A percentile compares a stretch with the other conserved stretches of the same genome.
Conservation (phyloP, 2,329 filamentous ascomycete genomes). For the Hypoxylon sp. region DNA sequence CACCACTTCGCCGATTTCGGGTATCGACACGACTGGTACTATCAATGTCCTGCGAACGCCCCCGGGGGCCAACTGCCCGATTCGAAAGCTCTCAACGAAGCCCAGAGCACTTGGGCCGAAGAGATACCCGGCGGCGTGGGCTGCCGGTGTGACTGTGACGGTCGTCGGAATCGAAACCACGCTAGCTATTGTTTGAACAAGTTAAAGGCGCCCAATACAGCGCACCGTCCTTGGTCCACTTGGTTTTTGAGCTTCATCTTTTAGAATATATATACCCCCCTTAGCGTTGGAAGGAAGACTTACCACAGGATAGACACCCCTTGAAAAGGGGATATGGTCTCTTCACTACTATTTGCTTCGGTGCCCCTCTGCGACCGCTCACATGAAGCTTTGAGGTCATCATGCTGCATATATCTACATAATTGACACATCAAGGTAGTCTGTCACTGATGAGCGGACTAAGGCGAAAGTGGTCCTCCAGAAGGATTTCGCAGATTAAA, state of each 20-base stretch:
- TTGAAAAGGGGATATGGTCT: not conserved
- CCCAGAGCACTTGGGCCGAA: conserved; percentile 47
- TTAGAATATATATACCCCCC: conserved; percentile 7
- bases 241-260: conserved; percentile 50
- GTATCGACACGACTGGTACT: conserved; percentile 56
- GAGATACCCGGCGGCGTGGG: conserved; percentile 56
- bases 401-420: not conserved
- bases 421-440: not conserved
- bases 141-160: conserved; percentile 59
- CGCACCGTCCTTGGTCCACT: conserved; percentile 51
- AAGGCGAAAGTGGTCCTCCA: not conserved
- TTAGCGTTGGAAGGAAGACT: not conserved
- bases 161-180: conserved; percentile 51
- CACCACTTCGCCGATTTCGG: conserved; percentile 60
- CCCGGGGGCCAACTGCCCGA: conserved; percentile 54
- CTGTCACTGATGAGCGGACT: not conserved
- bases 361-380: not conserved
- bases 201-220: conserved; percentile 54
- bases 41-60: conserved; percentile 55
- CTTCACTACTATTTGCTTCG: not conserved
- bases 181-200: conserved; percentile 55
- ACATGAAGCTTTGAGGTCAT: not conserved
- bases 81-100: conserved; percentile 49
- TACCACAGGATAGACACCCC: not conserved
- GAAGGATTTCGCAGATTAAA: not conserved